These are phyloP conservation scores for Cryptococcus amylolentus DNA, from an alignment of 1,284 basidiomycete species.

Conservation along the genomic window DNA sequence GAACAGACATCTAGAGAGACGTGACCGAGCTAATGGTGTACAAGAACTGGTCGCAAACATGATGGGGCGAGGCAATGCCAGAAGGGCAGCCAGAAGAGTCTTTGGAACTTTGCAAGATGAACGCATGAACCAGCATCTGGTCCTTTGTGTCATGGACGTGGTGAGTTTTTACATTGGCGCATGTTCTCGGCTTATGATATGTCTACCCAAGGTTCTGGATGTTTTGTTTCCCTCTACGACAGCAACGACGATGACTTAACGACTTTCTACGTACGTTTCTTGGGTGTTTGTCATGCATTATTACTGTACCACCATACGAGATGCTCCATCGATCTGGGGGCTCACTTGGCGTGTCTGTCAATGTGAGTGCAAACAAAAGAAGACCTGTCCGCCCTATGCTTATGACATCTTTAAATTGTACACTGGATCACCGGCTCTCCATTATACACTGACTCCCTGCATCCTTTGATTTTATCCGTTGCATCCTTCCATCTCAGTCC, in stretches of 20 bases:
- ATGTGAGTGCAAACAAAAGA: no score
- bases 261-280: neutral
- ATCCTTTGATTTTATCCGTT: no score
- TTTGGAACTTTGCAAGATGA: slow-evolving; percentile 91
- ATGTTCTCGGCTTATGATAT: neutral
- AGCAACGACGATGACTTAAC: neutral
- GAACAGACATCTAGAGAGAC: slow-evolving; percentile 3
- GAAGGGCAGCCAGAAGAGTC: slow-evolving; percentile 81
- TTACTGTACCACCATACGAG: no score
- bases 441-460: no score
- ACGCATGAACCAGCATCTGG: slow-evolving; percentile 85
- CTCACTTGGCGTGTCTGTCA: no score
- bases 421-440: no score
- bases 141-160: slow-evolving; percentile 82
- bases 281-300: neutral
- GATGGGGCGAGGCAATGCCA: slow-evolving; percentile 90
- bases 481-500: no score
- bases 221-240: slow-evolving; percentile 15
- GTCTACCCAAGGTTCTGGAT: slow-evolving; percentile 11
- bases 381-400: no score
- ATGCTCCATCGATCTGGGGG: no score
- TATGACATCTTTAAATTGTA: no score
- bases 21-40: neutral
- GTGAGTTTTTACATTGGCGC: slow-evolving; percentile 49
- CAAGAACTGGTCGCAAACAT: slow-evolving; percentile 89